Evolutionary conservation across 148 eudicot genomes (phyloP).

Genomic region (Rhododendron henanense): DNA sequence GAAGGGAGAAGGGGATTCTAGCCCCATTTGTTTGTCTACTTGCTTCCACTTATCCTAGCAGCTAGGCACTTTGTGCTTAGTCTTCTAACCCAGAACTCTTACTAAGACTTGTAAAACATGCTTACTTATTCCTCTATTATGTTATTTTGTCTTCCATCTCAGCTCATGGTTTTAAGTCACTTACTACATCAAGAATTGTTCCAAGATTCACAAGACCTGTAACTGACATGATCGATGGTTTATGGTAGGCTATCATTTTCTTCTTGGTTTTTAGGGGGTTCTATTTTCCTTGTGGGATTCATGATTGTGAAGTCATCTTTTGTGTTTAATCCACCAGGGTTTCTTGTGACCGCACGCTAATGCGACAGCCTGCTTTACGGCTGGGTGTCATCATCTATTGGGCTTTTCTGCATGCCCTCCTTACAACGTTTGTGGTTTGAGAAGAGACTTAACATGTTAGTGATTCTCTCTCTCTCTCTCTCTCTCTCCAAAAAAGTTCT

Average conservation of each 20-base stretch:
- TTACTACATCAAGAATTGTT: constrained; percentile 73
- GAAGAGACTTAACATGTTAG: constrained; percentile 24
- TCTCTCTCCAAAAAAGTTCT: not conserved
- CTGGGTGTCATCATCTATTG: constrained; percentile 88
- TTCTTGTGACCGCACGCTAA: constrained; percentile 90
- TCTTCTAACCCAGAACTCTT: not conserved
- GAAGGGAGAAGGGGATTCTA: not conserved
- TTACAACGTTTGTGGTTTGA: constrained; percentile 78
- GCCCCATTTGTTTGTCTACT: not conserved
- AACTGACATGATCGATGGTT: constrained; percentile 85
- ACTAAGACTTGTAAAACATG: constrained; percentile 5
- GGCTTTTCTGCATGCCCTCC: constrained; percentile 85
- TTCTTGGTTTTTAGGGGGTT: not conserved
- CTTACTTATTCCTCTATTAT: not conserved
- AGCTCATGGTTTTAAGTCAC: constrained; percentile 99
- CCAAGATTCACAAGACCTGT: constrained; percentile 95
- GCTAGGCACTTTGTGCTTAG: not conserved
- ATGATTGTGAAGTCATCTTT: constrained; percentile 7
- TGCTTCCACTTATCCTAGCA: not conserved
- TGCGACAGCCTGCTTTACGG: constrained; percentile 97
- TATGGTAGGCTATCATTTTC: constrained; percentile 54
- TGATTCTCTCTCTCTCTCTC: constrained; percentile 13
- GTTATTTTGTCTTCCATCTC: constrained; percentile 19
- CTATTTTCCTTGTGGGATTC: constrained; percentile 3
- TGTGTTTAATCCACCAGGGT: constrained; percentile 55